These are phyloP conservation scores for Crinitomyces ghanaensis DNA, from an alignment of 805 yeast genomes.

Conservation along the genomic window DNA sequence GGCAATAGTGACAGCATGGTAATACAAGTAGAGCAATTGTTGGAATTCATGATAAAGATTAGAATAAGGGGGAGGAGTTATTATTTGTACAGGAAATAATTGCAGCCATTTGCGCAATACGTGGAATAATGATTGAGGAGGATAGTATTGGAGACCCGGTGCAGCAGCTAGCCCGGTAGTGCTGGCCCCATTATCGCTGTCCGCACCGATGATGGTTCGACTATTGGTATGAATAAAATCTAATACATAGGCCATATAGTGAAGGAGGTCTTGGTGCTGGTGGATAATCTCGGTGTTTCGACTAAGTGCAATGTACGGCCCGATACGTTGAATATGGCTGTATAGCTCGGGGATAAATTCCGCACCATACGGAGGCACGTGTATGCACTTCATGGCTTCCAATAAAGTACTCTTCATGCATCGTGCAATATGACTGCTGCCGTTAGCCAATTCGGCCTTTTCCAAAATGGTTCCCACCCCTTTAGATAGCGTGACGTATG, in stretches of 20 bases:
- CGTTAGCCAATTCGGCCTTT: conserved; percentile 11
- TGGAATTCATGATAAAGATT: conserved; percentile 9
- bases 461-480: conserved; percentile 22
- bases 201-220: no score
- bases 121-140: conserved; percentile 15
- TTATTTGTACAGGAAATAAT: conserved; percentile 18
- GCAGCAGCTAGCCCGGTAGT: no score
- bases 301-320: conserved; percentile 10
- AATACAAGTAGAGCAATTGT: conserved; percentile 24
- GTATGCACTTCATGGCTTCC: conserved; percentile 26
- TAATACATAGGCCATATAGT: conserved; percentile 9
- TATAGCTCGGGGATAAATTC: conserved; percentile 23
- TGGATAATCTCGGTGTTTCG: conserved; percentile 5
- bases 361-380: conserved; percentile 24
- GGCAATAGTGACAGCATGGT: conserved; percentile 25
- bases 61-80: no score
- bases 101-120: conserved; percentile 20
- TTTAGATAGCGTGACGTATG: conserved; percentile 19
- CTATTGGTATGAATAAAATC: conserved; percentile 10
- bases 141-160: conserved; percentile 12
- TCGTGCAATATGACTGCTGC: conserved; percentile 16
- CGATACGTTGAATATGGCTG: conserved; percentile 15
- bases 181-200: conserved; percentile 6
- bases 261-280: conserved; percentile 10
- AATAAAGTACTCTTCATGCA: conserved; percentile 21